phyloP scores from a whole-genome alignment of 2,329 filamentous ascomycete species.

The Rhytidhysteron rufulum region DNA sequence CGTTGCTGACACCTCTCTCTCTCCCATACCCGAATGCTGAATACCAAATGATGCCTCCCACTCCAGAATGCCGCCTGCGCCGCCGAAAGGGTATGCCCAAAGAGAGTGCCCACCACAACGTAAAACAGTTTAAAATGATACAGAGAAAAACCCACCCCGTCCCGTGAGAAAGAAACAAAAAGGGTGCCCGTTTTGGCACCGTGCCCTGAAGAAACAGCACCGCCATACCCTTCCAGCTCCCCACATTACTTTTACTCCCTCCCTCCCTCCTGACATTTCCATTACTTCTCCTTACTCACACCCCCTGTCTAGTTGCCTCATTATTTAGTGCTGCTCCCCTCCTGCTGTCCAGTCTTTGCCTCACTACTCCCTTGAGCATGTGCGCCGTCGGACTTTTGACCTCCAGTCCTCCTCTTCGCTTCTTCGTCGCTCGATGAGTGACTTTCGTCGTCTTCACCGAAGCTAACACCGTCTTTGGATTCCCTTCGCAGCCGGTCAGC shows the following conservation, averaged over 20 bases:
- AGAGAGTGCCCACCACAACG: neutral
- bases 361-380: neutral
- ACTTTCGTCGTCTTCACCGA: slow-evolving; percentile 38
- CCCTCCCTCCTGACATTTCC: neutral
- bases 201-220: neutral
- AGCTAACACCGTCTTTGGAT: slow-evolving; percentile 40
- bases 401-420: slow-evolving; percentile 15
- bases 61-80: slow-evolving; percentile 2
- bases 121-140: neutral
- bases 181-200: neutral
- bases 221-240: neutral
- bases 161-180: too few species aligned
- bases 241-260: neutral
- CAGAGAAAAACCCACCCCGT: neutral
- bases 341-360: neutral
- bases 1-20: neutral
- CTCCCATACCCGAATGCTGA: neutral
- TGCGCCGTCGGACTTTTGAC: neutral
- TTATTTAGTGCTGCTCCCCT: neutral
- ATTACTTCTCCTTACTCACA: neutral
- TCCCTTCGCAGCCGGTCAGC: slow-evolving; percentile 47
- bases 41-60: neutral
- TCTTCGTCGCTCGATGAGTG: slow-evolving; percentile 31
- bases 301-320: neutral
- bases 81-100: slow-evolving; percentile 3